Evolutionary conservation across 2,329 filamentous ascomycete species (phyloP).

Genomic region (Tolypocladium guangdongense): DNA sequence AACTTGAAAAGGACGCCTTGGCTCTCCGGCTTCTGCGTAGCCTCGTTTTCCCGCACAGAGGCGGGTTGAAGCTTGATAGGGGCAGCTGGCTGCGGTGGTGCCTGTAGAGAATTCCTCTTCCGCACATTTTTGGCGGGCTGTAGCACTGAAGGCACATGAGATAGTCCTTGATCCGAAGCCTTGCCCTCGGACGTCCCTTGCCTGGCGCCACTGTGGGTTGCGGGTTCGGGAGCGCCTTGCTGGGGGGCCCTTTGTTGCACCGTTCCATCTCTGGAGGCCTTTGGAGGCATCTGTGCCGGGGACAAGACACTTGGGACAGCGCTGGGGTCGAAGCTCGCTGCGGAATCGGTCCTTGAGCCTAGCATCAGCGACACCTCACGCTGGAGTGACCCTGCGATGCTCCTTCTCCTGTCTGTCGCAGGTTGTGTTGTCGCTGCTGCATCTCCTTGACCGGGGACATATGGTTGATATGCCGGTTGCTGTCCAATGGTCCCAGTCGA

Average conservation of each 20-base stretch:
- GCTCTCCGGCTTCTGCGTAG: neutral
- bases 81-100: neutral
- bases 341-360: constrained; percentile 7
- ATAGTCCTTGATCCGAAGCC: neutral
- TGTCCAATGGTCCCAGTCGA: neutral
- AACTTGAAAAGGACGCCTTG: constrained; percentile 3
- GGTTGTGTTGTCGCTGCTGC: neutral
- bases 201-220: neutral
- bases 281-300: constrained; percentile 11
- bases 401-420: constrained; percentile 4
- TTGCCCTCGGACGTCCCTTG: neutral
- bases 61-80: neutral
- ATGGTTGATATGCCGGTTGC: constrained; percentile 6
- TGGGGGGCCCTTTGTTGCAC: constrained; percentile 2
- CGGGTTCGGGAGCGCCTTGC: neutral
- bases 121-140: constrained; percentile 1
- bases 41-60: neutral
- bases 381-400: constrained; percentile 10
- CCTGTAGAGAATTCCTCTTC: constrained; percentile 1
- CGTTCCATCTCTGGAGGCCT: constrained; percentile 5
- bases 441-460: constrained; percentile 4
- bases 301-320: constrained; percentile 12
- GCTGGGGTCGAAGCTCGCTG: constrained; percentile 8
- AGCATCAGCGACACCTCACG: constrained; percentile 14
- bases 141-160: constrained; percentile 4